Evolutionary conservation across 495 filamentous ascomycete species (phyloP).

Genomic region (Aspergillus biplanus): DNA sequence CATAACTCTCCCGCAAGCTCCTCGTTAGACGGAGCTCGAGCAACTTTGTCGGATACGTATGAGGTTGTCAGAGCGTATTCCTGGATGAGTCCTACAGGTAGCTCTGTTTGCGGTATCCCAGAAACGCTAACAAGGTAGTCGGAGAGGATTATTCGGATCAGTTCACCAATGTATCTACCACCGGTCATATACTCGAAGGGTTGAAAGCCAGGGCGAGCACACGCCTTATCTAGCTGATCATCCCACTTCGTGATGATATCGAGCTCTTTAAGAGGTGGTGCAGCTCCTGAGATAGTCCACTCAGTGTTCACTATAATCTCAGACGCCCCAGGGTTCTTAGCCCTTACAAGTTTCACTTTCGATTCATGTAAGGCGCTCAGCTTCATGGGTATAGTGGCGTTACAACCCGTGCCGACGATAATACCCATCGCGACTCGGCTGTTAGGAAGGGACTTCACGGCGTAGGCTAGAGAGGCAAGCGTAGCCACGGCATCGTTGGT

Average conservation of each 20-base stretch:
- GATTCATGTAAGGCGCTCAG: slow-evolving; percentile 63
- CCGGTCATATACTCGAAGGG: slow-evolving; percentile 89
- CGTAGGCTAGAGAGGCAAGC: slow-evolving; percentile 73
- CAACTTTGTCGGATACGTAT: slow-evolving; percentile 68
- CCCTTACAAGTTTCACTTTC: slow-evolving; percentile 55
- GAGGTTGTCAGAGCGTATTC: slow-evolving; percentile 70
- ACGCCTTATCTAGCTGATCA: slow-evolving; percentile 60
- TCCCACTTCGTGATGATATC: slow-evolving; percentile 76
- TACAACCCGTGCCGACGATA: slow-evolving; percentile 83
- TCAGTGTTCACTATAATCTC: slow-evolving; percentile 83
- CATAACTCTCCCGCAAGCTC: slow-evolving; percentile 55
- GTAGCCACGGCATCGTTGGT: slow-evolving; percentile 83
- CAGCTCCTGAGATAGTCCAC: slow-evolving; percentile 79
- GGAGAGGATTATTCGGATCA: slow-evolving; percentile 71
- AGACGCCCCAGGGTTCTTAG: slow-evolving; percentile 48
- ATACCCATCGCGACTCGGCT: slow-evolving; percentile 78
- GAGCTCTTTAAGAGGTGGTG: slow-evolving; percentile 64
- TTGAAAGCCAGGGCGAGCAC: slow-evolving; percentile 77
- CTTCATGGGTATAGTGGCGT: slow-evolving; percentile 77
- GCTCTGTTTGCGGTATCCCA: slow-evolving; percentile 35
- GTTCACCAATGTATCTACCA: slow-evolving; percentile 81
- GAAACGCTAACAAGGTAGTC: slow-evolving; percentile 61
- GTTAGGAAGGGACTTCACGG: slow-evolving; percentile 62
- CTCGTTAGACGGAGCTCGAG: slow-evolving; percentile 48
- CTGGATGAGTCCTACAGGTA: slow-evolving; percentile 61